phyloP scores from a whole-genome alignment of 352 stramenopile species.

The Pythium aquatile region DNA sequence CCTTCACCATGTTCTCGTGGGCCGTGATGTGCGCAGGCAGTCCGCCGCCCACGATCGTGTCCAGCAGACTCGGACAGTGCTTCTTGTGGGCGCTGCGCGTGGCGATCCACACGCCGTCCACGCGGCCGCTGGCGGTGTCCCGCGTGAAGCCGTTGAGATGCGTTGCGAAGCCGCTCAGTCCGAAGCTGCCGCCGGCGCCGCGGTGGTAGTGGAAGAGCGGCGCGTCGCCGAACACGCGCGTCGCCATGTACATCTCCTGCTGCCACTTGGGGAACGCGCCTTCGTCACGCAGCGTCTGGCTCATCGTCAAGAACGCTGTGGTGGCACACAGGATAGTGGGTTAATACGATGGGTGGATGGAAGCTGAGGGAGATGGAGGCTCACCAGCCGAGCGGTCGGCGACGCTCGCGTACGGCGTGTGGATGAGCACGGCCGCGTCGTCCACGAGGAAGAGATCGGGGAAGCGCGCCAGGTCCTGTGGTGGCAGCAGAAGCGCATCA shows the following conservation, averaged over 20 bases:
- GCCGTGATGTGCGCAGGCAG: constrained; percentile 47
- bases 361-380: neutral
- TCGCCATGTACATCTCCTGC: constrained; percentile 60
- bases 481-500: too few species aligned
- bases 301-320: constrained; percentile 46
- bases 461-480: constrained; percentile 11
- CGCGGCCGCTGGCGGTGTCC: constrained; percentile 5
- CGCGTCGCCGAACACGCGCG: constrained; percentile 37
- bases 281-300: constrained; percentile 41
- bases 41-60: constrained; percentile 65
- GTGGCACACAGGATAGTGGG: neutral
- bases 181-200: constrained; percentile 59
- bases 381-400: constrained; percentile 19
- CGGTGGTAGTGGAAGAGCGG: constrained; percentile 67
- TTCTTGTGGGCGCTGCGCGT: constrained; percentile 50
- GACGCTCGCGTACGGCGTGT: constrained; percentile 11
- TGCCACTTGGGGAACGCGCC: constrained; percentile 54
- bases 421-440: constrained; percentile 18
- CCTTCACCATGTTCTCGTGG: constrained; percentile 75
- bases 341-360: too few species aligned
- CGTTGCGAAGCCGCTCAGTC: constrained; percentile 62
- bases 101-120: constrained; percentile 64
- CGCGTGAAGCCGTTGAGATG: constrained; percentile 74
- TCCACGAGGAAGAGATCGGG: constrained; percentile 20
- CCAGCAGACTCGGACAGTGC: constrained; percentile 47